phyloP scores from a whole-genome alignment of 441 rosid genomes.

The Dalechampia spathulata region DNA sequence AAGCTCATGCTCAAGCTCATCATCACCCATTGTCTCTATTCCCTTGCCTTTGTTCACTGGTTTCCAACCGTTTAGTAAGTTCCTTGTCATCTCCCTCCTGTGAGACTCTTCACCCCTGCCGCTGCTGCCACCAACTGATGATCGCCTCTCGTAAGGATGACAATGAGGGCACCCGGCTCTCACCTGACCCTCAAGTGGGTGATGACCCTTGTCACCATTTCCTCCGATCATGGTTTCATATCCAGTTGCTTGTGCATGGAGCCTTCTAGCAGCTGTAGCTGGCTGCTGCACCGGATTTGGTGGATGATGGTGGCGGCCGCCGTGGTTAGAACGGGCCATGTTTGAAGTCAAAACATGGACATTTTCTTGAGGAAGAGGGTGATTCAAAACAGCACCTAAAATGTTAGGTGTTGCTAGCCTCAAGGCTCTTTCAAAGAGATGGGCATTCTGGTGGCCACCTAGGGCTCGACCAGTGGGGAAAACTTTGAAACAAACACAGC shows the following conservation, averaged over 20 bases:
- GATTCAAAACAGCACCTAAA: slow-evolving; percentile 16
- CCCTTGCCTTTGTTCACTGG: not conserved
- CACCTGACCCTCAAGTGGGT: not conserved
- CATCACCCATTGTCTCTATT: not conserved
- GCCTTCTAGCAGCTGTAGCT: not conserved
- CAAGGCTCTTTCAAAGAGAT: not conserved
- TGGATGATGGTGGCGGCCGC: not conserved
- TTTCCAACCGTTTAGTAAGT: slow-evolving; percentile 13
- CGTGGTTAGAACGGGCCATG: not conserved
- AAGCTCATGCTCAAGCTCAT: not conserved
- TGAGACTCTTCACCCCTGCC: not conserved
- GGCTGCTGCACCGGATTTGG: not conserved
- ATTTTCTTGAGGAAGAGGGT: slow-evolving; percentile 12
- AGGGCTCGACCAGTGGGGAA: slow-evolving; percentile 13
- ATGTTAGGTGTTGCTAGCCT: slow-evolving; percentile 13
- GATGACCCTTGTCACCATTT: not conserved
- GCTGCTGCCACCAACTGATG: not conserved
- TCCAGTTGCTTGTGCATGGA: not conserved
- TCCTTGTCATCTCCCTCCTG: slow-evolving; percentile 1
- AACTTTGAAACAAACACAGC: slow-evolving; percentile 6
- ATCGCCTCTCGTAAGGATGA: not conserved
- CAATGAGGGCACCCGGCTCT: not conserved
- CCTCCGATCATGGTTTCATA: not conserved
- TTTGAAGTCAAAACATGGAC: not conserved
- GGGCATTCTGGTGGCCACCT: slow-evolving; percentile 17